Evolutionary conservation across 345 rosid genomes (phyloP).

Genomic region (Melaleuca alternifolia): DNA sequence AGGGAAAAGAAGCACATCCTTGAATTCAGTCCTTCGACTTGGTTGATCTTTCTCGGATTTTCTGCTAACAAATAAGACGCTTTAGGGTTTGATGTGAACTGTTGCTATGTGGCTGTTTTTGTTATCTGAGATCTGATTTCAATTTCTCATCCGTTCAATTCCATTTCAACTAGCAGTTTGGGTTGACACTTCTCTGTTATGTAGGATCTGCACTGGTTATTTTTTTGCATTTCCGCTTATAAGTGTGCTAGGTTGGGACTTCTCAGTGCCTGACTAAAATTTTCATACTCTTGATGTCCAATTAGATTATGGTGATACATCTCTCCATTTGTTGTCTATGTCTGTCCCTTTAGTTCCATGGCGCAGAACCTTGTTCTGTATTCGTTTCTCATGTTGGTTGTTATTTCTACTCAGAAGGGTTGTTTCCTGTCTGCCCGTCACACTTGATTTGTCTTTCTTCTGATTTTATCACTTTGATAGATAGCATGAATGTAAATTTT

Average conservation of each 20-base stretch:
- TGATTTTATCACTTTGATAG: not conserved
- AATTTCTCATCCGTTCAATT: not conserved
- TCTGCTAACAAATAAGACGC: not conserved
- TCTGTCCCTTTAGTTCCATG: not conserved
- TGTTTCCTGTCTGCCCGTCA: not conserved
- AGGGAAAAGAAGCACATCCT: not conserved
- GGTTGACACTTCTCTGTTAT: not conserved
- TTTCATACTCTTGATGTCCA: not conserved
- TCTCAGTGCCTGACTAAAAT: not conserved
- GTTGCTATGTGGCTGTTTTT: not conserved
- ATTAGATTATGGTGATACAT: not conserved
- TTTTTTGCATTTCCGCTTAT: not conserved
- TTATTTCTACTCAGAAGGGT: not conserved
- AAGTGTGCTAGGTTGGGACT: not conserved
- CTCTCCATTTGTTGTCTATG: not conserved
- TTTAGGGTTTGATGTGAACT: not conserved
- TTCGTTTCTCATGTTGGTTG: not conserved
- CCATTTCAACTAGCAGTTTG: not conserved
- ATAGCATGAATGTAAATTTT: not conserved
- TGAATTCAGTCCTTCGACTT: not conserved
- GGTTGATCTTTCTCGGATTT: not conserved
- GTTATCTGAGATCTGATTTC: not conserved
- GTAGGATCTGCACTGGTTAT: not conserved
- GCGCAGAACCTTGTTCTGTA: not conserved
- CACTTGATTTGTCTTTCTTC: not conserved